Evolutionary conservation across 2,329 filamentous ascomycete genomes (phyloP).

Genomic region (Penicillium capsulatum): DNA sequence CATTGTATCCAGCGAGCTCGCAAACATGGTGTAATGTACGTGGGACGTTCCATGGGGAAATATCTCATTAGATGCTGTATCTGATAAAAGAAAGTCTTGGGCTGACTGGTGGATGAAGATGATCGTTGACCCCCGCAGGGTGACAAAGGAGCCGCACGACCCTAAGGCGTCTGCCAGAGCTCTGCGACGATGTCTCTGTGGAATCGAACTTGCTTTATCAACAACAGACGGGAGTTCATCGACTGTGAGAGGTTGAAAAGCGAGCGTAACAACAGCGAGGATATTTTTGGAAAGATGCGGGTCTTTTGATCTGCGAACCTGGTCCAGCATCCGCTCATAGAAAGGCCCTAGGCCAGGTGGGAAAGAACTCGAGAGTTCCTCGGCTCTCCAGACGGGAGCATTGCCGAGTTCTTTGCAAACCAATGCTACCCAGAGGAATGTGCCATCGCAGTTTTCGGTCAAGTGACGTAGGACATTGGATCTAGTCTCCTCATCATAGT

Average conservation of each 20-base stretch:
- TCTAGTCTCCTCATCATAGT: background rate
- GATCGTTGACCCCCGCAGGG: background rate
- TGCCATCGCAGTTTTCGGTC: background rate
- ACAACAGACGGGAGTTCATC: no score
- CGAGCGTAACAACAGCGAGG: background rate
- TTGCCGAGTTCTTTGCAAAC: background rate
- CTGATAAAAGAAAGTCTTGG: background rate
- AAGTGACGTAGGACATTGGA: background rate
- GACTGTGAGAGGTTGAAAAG: background rate
- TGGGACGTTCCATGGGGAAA: background rate
- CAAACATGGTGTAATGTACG: background rate
- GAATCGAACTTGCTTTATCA: no score
- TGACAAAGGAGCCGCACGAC: background rate
- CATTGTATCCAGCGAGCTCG: background rate
- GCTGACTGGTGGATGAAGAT: background rate
- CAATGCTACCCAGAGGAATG: background rate
- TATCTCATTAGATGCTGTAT: background rate
- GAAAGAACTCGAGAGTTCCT: background rate
- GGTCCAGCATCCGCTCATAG: background rate
- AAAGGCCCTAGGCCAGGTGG: background rate
- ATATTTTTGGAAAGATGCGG: background rate
- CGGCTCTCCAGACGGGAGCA: background rate
- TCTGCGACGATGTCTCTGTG: no score
- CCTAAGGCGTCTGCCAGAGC: background rate
- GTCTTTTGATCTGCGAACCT: no score